Evolutionary conservation across 495 filamentous ascomycete genomes (phyloP).

Genomic region (Podospora tetraspora): DNA sequence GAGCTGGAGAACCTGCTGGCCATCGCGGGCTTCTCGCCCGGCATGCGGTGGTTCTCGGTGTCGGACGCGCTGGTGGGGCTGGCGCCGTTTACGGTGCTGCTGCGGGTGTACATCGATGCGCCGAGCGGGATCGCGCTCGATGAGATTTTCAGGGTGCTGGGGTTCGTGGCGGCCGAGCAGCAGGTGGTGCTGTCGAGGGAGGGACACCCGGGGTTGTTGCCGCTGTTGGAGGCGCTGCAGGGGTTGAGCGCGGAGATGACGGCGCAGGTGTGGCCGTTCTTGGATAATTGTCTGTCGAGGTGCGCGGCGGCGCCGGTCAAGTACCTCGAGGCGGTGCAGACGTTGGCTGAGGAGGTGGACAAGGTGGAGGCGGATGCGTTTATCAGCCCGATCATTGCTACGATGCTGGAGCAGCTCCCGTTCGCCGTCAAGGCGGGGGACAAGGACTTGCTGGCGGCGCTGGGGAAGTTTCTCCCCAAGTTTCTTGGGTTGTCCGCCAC

Average conservation of each 20-base stretch:
- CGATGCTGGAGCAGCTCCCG: conserved; percentile 70
- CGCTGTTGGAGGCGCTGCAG: conserved; percentile 49
- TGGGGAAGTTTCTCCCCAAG: conserved; percentile 55
- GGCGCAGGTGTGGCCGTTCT: conserved; percentile 50
- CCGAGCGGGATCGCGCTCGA: conserved; percentile 38
- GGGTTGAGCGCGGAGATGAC: conserved; percentile 7
- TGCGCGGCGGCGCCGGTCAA: conserved; percentile 68
- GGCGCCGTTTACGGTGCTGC: conserved; percentile 62
- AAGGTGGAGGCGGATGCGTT: neutral
- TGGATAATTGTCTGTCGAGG: conserved; percentile 74
- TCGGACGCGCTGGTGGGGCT: conserved; percentile 41
- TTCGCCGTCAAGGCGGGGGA: conserved; percentile 54
- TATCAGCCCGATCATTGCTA: conserved; percentile 52
- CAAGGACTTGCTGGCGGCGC: conserved; percentile 28
- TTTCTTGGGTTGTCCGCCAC: conserved; percentile 38
- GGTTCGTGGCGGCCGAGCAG: conserved; percentile 47
- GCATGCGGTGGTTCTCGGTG: conserved; percentile 73
- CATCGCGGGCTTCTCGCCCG: conserved; percentile 70
- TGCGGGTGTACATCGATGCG: conserved; percentile 48
- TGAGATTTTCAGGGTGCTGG: conserved; percentile 42
- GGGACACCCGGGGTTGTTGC: conserved; percentile 45
- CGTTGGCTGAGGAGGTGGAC: conserved; percentile 28
- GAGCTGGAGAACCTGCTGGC: conserved; percentile 70
- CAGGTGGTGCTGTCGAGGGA: conserved; percentile 39
- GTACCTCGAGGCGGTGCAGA: conserved; percentile 55